Base-by-base conservation (phyloP, 192 early-diverging fungal genomes). In the Phlyctochytrium arcticum region DNA sequence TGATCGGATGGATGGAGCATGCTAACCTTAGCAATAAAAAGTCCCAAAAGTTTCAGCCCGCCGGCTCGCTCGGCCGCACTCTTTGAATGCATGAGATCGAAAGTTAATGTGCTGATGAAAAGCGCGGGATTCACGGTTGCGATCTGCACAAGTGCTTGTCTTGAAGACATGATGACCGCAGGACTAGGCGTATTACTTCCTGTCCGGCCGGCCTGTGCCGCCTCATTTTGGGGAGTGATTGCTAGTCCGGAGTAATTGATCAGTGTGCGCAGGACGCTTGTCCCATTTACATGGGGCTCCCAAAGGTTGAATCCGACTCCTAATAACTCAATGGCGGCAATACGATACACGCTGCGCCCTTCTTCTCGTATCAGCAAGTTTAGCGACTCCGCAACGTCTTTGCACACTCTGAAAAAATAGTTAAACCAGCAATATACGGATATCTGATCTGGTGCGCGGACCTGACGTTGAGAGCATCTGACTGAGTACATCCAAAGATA, bases 271-370 rank as follows among this genome's bases (percentile, higher is more conserved):
- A 92, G 67, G 1, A 91, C 78, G 5, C 69, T 73, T 9, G 85
- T 68, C 0, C 84, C 80, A 58, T 91, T 90, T 33, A 91, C 78
- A 64, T 86, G 87, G 5, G 89, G 76, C 48, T 93, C 89, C 89
- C 89, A 92, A 0, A 73, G 71, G 33, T 75, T 39, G 72, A 90
- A 93, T 5, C 91, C 92, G 39, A 78, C 74, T 0, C 86, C 86
- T 0, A 93, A 57, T 3, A 94, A 49, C 53, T 92, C 90, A 39
- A 93, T 80, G 0, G 89, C 88, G 0, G 84, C 60, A 39, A 85
- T 62, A 39, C 82, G 75, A 54, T 84, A 75, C 19, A 80, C 70
- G 31, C 63, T 68, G 17, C 57, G 58, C 31, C 51, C 73, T 12
- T 82, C 80, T 62, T 90, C 90, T 27, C 79, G 72, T 24, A 90